Evolutionary conservation across 1,284 basidiomycete genomes (phyloP).

Genomic region (Taiwanofungus camphoratus): DNA sequence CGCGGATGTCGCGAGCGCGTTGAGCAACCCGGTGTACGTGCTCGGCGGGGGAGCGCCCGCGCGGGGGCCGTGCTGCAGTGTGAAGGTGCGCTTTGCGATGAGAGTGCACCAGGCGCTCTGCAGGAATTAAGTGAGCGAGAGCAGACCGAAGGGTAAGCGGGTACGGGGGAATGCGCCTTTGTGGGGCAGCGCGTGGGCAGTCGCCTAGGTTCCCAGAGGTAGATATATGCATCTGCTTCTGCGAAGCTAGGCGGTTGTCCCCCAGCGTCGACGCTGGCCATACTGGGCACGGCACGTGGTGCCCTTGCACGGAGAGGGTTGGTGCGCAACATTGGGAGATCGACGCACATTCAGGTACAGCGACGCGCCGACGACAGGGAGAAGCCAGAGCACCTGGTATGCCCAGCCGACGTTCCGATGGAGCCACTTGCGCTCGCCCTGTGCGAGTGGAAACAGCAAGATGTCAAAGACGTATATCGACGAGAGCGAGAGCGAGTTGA

Average conservation of each 20-base stretch:
- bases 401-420: conserved; percentile 68
- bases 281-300: too few relatives aligned
- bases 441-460: conserved; percentile 64
- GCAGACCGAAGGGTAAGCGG: conserved; percentile 1
- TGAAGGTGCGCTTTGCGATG: conserved; percentile 67
- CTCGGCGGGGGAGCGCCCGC: conserved; percentile 33
- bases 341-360: conserved; percentile 70
- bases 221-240: too few relatives aligned
- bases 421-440: conserved; percentile 57
- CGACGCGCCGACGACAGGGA: conserved; percentile 65
- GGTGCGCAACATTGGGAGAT: too few relatives aligned
- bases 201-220: too few relatives aligned
- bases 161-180: background rate
- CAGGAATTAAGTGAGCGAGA: conserved; percentile 9
- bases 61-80: conserved; percentile 58
- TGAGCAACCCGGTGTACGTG: conserved; percentile 68
- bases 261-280: too few relatives aligned
- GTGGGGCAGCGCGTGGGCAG: too few relatives aligned
- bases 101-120: conserved; percentile 70
- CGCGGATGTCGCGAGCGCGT: conserved; percentile 67
- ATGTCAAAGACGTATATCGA: conserved; percentile 72
- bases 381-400: conserved; percentile 69
- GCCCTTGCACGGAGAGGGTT: background rate
- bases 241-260: too few relatives aligned
- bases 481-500: conserved; percentile 62